Evolutionary conservation across 2,329 filamentous ascomycete species (phyloP).

Genomic region (Fusarium protoensiforme): DNA sequence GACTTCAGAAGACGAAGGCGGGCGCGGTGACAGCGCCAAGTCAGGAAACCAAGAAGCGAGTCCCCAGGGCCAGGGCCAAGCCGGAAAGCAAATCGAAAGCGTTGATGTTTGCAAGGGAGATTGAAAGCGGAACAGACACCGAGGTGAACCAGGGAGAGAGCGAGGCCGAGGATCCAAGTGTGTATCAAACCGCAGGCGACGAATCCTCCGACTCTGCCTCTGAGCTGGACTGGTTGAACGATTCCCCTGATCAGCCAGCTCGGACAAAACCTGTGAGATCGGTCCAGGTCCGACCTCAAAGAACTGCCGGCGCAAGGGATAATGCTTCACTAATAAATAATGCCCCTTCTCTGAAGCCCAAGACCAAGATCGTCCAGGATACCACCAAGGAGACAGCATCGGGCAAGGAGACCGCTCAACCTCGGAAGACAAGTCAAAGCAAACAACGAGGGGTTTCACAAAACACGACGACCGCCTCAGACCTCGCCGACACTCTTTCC

Average conservation of each 20-base stretch:
- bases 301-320: neutral
- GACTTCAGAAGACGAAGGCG: conserved; percentile 20
- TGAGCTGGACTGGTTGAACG: conserved; percentile 28
- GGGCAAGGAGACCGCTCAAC: neutral
- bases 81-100: conserved; percentile 13
- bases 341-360: conserved; percentile 6
- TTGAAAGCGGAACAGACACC: conserved; percentile 16
- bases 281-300: neutral
- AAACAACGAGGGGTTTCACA: neutral
- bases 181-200: conserved; percentile 40
- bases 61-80: neutral
- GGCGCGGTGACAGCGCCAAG: neutral
- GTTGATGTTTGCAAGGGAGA: conserved; percentile 15
- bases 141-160: conserved; percentile 11
- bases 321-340: conserved; percentile 3
- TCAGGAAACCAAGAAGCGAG: neutral
- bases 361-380: neutral
- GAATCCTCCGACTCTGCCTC: conserved; percentile 31
- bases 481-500: conserved; percentile 38
- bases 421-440: conserved; percentile 9
- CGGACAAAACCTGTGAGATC: conserved; percentile 3
- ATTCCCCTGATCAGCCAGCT: conserved; percentile 15
- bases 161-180: conserved; percentile 35
- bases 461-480: conserved; percentile 22
- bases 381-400: neutral